Percentiles rank a stretch among this genome's conserved stretches.
Evolutionary conservation across 73 alveolate species (phyloP).

Genomic region (Blepharisma japonicum): DNA sequence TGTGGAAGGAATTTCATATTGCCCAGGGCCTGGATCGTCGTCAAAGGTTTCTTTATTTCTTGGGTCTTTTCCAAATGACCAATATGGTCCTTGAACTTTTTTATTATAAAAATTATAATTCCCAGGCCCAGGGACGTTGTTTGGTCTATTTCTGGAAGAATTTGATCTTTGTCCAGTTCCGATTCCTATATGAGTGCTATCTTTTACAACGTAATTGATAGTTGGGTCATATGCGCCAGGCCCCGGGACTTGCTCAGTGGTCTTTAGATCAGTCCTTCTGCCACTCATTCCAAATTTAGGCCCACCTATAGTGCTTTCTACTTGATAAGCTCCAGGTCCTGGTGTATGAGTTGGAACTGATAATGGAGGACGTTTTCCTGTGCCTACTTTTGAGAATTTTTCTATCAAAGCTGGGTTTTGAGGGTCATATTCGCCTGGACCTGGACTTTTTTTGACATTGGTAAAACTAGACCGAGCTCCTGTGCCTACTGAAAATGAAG

Average conservation of each 20-base stretch:
- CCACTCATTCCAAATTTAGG: slow-evolving; percentile 20
- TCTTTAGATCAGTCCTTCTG: not conserved
- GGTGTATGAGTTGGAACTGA: not conserved
- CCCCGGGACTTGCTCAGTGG: not conserved
- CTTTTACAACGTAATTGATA: not conserved
- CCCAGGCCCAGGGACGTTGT: slow-evolving; percentile 23
- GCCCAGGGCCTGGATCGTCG: slow-evolving; percentile 29
- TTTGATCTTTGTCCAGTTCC: slow-evolving; percentile 10
- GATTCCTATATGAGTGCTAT: not conserved
- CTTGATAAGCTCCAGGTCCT: slow-evolving; percentile 21
- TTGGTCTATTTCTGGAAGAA: not conserved
- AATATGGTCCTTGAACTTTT: not conserved
- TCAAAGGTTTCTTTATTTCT: not conserved
- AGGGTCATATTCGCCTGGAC: slow-evolving; percentile 14
- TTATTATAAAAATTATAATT: not conserved
- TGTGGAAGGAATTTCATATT: slow-evolving; percentile 12
- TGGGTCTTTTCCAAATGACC: slow-evolving; percentile 27
- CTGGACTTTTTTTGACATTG: not conserved
- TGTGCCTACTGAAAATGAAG: not conserved
- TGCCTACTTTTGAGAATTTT: not conserved
- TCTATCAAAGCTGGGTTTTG: not conserved
- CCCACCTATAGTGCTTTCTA: not conserved
- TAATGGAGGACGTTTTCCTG: not conserved
- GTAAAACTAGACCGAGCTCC: slow-evolving; percentile 1
- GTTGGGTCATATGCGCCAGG: slow-evolving; percentile 22